These are phyloP conservation scores for Iris pallida DNA, from an alignment of 116 monocot species.

Conservation along the genomic window DNA sequence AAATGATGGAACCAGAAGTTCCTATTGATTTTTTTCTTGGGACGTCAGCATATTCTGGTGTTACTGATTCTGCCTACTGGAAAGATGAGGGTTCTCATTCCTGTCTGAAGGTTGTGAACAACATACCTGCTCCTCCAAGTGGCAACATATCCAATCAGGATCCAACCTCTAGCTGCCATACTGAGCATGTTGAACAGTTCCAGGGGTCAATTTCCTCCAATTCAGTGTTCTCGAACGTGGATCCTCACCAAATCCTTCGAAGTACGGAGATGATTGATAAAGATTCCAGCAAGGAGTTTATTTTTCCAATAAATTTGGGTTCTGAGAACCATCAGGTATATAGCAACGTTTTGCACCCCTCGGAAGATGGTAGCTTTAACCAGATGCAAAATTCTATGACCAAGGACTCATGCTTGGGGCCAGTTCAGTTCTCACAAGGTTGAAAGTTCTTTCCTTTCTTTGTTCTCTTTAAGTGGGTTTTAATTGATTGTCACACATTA, in stretches of 20 bases:
- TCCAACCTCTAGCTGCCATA: background rate
- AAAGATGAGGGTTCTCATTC: constrained; percentile 12
- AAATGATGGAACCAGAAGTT: constrained; percentile 21
- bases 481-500: background rate
- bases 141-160: constrained; percentile 1
- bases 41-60: constrained; percentile 8
- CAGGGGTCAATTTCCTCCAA: constrained; percentile 16
- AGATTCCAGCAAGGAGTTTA: constrained; percentile 17
- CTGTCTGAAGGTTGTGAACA: constrained; percentile 3
- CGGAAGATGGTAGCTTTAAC: constrained; percentile 21
- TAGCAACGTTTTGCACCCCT: constrained; percentile 19
- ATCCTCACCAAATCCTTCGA: constrained; percentile 33
- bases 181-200: constrained; percentile 2
- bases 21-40: constrained; percentile 29
- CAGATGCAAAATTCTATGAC: constrained; percentile 4
- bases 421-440: constrained; percentile 10
- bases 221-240: constrained; percentile 25
- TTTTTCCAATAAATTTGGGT: constrained; percentile 13
- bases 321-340: constrained; percentile 6
- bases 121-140: constrained; percentile 3
- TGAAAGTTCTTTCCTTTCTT: background rate
- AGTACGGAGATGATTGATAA: constrained; percentile 14
- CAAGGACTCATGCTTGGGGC: background rate
- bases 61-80: constrained; percentile 1
- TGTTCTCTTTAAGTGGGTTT: background rate